Evolutionary conservation across 805 yeast genomes (phyloP).

Genomic region (Pichia exigua): DNA sequence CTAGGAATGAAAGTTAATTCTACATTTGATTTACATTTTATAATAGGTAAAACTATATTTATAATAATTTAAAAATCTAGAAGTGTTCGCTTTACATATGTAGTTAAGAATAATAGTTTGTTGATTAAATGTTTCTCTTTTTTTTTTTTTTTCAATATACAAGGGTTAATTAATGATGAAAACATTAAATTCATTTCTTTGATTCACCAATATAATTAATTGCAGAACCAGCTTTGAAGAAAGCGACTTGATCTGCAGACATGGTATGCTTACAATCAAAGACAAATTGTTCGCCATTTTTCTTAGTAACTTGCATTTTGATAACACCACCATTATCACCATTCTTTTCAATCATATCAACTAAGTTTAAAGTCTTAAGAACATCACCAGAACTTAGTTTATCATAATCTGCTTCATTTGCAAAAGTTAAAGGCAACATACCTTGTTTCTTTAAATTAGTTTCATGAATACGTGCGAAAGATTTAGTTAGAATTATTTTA

Average conservation of each 20-base stretch:
- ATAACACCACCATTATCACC: constrained; percentile 87
- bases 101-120: constrained; percentile 1
- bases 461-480: constrained; percentile 97
- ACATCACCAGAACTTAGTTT: constrained; percentile 67
- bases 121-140: background rate
- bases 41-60: background rate
- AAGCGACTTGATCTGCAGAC: constrained; percentile 93
- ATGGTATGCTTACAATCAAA: constrained; percentile 86
- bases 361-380: constrained; percentile 64
- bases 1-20: constrained; percentile 30
- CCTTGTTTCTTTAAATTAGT: constrained; percentile 98
- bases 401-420: constrained; percentile 85
- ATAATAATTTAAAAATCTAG: background rate
- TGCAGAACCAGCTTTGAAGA: constrained; percentile 96
- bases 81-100: background rate
- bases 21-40: background rate
- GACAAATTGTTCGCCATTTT: constrained; percentile 58
- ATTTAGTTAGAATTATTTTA: constrained; percentile 76
- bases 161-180: background rate
- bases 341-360: constrained; percentile 67
- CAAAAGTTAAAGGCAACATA: constrained; percentile 90
- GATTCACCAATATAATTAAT: constrained; percentile 64
- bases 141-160: background rate
- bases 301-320: constrained; percentile 64
- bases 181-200: constrained; percentile 14